A percentile compares a stretch with the other conserved stretches of the same genome.
Conservation (phyloP, 2,329 filamentous ascomycete genomes). For the Epichloe glyceriae region DNA sequence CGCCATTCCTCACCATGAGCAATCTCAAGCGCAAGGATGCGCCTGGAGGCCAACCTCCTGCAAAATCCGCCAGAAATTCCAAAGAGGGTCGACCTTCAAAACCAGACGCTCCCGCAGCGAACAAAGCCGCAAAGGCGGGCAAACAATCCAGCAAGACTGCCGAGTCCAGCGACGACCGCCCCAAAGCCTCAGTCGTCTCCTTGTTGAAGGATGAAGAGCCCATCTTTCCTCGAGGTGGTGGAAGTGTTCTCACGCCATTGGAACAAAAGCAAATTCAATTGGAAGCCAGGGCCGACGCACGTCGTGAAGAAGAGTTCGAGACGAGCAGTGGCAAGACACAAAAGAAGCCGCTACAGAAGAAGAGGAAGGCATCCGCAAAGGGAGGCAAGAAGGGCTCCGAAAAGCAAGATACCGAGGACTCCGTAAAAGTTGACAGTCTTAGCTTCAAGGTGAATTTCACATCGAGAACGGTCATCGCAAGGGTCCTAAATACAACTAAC, state of each 20-base stretch:
- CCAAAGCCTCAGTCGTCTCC: conserved; percentile 27
- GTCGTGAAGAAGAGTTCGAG: conserved; percentile 67
- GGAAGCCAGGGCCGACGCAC: conserved; percentile 80
- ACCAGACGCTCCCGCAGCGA: conserved; percentile 21
- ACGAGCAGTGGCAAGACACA: conserved; percentile 29
- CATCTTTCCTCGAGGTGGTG: conserved; percentile 85
- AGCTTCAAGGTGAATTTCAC: conserved; percentile 62
- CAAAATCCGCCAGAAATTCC: conserved; percentile 34
- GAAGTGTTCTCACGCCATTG: conserved; percentile 76
- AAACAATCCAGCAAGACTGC: conserved; percentile 21
- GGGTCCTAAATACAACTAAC: conserved; percentile 12
- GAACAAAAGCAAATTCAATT: conserved; percentile 95
- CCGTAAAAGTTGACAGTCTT: conserved; percentile 68
- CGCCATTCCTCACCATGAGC: conserved; percentile 31
- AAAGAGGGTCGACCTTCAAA: conserved; percentile 36
- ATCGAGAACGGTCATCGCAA: not conserved
- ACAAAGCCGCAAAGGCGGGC: conserved; percentile 11
- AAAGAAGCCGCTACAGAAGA: conserved; percentile 37
- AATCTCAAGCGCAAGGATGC: conserved; percentile 46
- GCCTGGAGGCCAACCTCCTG: conserved; percentile 34
- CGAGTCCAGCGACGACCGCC: conserved; percentile 13
- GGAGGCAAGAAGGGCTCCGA: conserved; percentile 39
- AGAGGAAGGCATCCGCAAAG: conserved; percentile 39
- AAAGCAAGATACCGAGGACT: conserved; percentile 31
- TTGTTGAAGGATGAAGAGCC: conserved; percentile 65